A percentile compares a stretch with the other conserved stretches of the same genome.
Evolutionary conservation across 768 basidiomycete genomes (phyloP).

Genomic region (Amanita inopinata): DNA sequence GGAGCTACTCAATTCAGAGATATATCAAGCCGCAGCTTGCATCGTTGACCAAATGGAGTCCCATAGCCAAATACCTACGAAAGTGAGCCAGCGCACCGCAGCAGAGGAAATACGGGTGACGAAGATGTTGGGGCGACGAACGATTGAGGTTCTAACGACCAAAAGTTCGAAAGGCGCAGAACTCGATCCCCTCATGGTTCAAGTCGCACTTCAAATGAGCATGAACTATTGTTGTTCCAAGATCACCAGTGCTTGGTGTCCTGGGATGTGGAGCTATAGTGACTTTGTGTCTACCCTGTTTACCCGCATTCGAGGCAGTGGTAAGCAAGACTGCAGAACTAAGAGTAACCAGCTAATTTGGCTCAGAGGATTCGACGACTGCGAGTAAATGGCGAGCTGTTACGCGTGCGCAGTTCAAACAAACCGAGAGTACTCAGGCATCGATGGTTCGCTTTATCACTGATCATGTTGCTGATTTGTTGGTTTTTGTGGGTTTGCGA

Average conservation of each 20-base stretch:
- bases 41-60: slow-evolving; percentile 28
- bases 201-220: slow-evolving; percentile 31
- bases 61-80: slow-evolving; percentile 12
- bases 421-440: background rate
- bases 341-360: background rate
- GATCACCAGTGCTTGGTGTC: slow-evolving; percentile 34
- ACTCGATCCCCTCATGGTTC: slow-evolving; percentile 25
- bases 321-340: slow-evolving; percentile 15
- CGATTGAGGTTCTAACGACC: slow-evolving; percentile 21
- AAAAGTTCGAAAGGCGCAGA: slow-evolving; percentile 17
- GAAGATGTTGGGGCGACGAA: slow-evolving; percentile 23
- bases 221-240: slow-evolving; percentile 27
- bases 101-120: slow-evolving; percentile 18
- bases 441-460: slow-evolving; percentile 1
- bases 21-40: slow-evolving; percentile 30
- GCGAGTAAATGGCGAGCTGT: slow-evolving; percentile 20
- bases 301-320: slow-evolving; percentile 26
- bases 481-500: slow-evolving; percentile 3
- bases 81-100: slow-evolving; percentile 7
- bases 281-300: slow-evolving; percentile 28
- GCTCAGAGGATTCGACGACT: slow-evolving; percentile 11
- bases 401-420: slow-evolving; percentile 17
- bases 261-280: slow-evolving; percentile 31
- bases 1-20: slow-evolving; percentile 27
- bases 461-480: slow-evolving; percentile 3